Conservation (phyloP, 139 green algal genomes). For the Tetradesmus lagerheimii region DNA sequence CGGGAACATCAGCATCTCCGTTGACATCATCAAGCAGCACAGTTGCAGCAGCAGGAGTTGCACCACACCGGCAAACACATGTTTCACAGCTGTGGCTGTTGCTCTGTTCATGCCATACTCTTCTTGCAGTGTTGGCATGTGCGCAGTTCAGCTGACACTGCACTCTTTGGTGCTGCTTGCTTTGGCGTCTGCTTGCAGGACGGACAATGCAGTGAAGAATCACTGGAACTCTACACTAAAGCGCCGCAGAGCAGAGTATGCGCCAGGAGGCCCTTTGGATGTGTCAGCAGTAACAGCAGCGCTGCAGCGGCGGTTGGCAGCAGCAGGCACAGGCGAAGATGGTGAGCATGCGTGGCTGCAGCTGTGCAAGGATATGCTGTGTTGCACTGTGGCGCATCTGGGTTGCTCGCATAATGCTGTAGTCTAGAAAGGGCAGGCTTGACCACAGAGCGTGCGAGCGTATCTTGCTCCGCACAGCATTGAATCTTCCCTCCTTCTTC, state of each 20-base stretch:
- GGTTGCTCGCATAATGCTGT: too few relatives aligned
- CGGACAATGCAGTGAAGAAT: conserved; percentile 87
- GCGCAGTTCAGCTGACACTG: too few relatives aligned
- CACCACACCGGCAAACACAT: too few relatives aligned
- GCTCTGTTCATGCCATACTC: too few relatives aligned
- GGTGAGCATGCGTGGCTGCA: background rate
- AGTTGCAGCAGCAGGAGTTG: background rate
- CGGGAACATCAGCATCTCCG: background rate
- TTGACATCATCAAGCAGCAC: background rate
- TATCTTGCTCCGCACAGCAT: too few relatives aligned
- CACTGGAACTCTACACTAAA: conserved; percentile 87
- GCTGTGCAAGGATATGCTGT: background rate
- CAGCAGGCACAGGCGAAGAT: conserved; percentile 17
- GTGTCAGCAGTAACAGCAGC: conserved; percentile 39
- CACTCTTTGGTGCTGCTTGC: background rate
- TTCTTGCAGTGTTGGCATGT: too few relatives aligned
- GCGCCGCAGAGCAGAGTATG: conserved; percentile 39
- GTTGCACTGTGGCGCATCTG: too few relatives aligned
- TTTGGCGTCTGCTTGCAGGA: conserved; percentile 52
- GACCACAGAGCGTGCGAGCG: too few relatives aligned
- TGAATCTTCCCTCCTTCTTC: too few relatives aligned
- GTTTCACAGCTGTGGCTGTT: too few relatives aligned
- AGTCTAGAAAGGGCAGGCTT: too few relatives aligned
- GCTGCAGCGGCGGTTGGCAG: conserved; percentile 24
- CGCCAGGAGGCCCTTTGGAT: conserved; percentile 39